Percentiles rank a stretch among this genome's conserved stretches.
These are phyloP conservation scores for Heliosperma pusillum DNA, from an alignment of 148 eudicot species.

Conservation along the genomic window DNA sequence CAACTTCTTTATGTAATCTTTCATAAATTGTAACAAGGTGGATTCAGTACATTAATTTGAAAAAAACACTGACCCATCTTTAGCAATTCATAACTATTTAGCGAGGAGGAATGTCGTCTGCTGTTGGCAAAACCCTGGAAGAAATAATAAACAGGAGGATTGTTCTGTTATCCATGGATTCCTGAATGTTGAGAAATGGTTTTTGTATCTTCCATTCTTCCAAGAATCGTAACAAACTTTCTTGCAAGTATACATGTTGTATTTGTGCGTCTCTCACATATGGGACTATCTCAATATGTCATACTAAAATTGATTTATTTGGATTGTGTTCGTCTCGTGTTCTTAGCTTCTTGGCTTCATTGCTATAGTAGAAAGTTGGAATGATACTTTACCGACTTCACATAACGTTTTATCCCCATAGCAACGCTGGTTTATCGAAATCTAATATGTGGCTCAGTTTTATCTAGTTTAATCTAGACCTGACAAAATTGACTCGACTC, in stretches of 20 bases:
- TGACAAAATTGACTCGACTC: too few species aligned
- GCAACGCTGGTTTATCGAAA: too few species aligned
- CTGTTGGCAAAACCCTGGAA: conserved; percentile 17
- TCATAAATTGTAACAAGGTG: conserved; percentile 14
- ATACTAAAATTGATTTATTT: too few species aligned
- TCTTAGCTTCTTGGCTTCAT: too few species aligned
- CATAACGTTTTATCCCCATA: conserved; percentile 86
- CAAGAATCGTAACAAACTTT: neutral
- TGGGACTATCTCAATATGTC: conserved; percentile 32
- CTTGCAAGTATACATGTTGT: conserved; percentile 34
- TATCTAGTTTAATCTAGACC: too few species aligned
- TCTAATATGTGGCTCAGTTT: too few species aligned
- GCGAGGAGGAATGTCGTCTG: conserved; percentile 7
- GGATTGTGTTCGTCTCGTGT: too few species aligned
- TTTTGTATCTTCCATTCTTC: conserved; percentile 19
- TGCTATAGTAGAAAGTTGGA: too few species aligned
- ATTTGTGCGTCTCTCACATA: too few species aligned
- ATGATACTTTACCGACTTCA: too few species aligned
- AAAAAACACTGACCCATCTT: conserved; percentile 24
- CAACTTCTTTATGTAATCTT: conserved; percentile 7
- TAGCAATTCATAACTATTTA: conserved; percentile 13
- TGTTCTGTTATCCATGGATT: conserved; percentile 23
- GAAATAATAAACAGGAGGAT: conserved; percentile 25
- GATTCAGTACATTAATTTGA: conserved; percentile 22
- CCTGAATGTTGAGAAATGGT: conserved; percentile 21